phyloP scores from a whole-genome alignment of 495 filamentous ascomycete species.

The Xylaria intraflava region DNA sequence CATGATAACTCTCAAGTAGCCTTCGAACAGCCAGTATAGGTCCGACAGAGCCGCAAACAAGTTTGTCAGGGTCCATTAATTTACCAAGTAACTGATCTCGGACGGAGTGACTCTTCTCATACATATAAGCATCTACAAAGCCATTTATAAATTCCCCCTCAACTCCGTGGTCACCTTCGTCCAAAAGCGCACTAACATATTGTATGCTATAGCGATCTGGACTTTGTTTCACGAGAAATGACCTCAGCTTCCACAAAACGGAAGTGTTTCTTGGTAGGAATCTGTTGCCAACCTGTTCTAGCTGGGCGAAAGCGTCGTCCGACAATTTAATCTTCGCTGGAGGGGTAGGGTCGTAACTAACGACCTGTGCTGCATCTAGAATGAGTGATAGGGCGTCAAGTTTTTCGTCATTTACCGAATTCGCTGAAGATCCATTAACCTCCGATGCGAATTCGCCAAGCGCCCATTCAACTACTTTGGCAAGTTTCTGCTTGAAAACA shows the following conservation, averaged over 20 bases:
- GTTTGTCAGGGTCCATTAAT: conserved; percentile 17
- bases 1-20: conserved; percentile 18
- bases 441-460: conserved; percentile 14
- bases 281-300: conserved; percentile 24
- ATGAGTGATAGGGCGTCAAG: conserved; percentile 9
- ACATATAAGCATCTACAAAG: conserved; percentile 22
- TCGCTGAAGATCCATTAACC: neutral
- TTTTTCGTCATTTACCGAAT: conserved; percentile 1
- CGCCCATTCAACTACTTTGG: conserved; percentile 8
- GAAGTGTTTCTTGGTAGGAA: conserved; percentile 21
- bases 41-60: conserved; percentile 16
- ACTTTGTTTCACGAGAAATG: conserved; percentile 30
- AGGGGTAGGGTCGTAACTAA: neutral
- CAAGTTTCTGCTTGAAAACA: conserved; percentile 13
- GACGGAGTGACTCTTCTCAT: conserved; percentile 3
- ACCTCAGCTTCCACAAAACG: conserved; percentile 34
- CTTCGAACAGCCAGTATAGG: conserved; percentile 21
- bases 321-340: conserved; percentile 6
- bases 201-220: conserved; percentile 13
- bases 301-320: conserved; percentile 11
- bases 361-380: conserved; percentile 16
- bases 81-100: conserved; percentile 16
- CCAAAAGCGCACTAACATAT: conserved; percentile 13
- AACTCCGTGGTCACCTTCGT: conserved; percentile 12
- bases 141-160: conserved; percentile 17